Conservation (phyloP, 371 early-diverging fungal genomes). For the Apophysomyces ossiformis region DNA sequence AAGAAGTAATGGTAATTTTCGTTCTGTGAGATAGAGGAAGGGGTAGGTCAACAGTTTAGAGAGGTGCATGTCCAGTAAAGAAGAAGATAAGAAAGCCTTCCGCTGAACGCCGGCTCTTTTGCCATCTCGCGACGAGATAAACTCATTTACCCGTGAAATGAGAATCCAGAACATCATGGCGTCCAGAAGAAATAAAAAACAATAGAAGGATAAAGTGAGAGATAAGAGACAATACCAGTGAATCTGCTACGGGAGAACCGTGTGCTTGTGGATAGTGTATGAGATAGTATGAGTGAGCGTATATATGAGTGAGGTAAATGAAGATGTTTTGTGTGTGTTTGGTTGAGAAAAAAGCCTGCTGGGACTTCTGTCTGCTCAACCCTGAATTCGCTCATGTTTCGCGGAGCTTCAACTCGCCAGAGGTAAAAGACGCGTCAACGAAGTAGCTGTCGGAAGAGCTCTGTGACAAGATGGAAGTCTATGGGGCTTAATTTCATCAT, state of each 20-base stretch:
- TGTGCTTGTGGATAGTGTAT: conserved; percentile 5
- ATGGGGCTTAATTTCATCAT: no score
- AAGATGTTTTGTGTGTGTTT: not conserved
- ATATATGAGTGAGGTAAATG: not conserved
- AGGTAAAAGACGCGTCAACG: not conserved
- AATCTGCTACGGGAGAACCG: conserved; percentile 7
- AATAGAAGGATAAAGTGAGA: not conserved
- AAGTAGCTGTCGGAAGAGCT: not conserved
- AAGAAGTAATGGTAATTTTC: conserved; percentile 8
- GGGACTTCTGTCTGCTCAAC: conserved; percentile 3
- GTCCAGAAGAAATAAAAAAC: not conserved
- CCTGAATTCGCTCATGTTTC: not conserved
- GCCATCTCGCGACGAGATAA: conserved; percentile 4
- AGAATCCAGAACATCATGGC: conserved; percentile 4
- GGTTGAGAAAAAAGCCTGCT: conserved; percentile 11
- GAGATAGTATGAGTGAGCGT: not conserved
- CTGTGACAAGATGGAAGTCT: no score
- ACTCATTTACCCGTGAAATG: conserved; percentile 4
- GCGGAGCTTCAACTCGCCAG: not conserved
- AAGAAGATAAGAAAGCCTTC: not conserved
- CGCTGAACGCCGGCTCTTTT: not conserved
- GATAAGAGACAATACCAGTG: conserved; percentile 8
- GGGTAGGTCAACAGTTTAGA: conserved; percentile 12
- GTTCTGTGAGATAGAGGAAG: conserved; percentile 12
- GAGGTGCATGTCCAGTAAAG: conserved; percentile 3